These are phyloP conservation scores for Tuber melanosporum DNA, from an alignment of 495 filamentous ascomycete species.

Conservation along the genomic window DNA sequence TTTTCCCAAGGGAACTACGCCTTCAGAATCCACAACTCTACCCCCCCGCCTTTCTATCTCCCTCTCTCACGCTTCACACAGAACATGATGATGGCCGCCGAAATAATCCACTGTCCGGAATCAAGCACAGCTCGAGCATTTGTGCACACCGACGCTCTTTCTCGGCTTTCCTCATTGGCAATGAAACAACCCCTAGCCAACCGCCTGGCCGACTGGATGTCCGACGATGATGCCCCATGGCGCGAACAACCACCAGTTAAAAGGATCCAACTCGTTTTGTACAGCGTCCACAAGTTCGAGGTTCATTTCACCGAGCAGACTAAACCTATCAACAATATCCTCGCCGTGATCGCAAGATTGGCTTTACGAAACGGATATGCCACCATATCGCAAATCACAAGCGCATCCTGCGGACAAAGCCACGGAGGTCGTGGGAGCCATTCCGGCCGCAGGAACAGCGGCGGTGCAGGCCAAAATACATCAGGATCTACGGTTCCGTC, in stretches of 20 bases:
- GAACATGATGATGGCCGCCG: background rate
- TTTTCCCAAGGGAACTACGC: background rate
- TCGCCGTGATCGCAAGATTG: background rate
- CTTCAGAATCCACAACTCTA: background rate
- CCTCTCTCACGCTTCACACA: background rate
- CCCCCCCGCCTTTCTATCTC: background rate
- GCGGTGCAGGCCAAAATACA: background rate
- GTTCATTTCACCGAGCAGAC: background rate
- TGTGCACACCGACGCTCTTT: background rate
- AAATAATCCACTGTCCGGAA: background rate
- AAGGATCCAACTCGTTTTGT: background rate
- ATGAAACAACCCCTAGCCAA: background rate
- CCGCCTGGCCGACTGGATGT: background rate
- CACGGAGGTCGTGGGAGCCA: background rate
- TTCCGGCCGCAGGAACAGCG: background rate
- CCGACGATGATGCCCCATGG: background rate
- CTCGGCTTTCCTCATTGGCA: background rate
- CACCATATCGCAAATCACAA: background rate
- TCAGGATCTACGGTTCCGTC: background rate
- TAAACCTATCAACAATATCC: background rate
- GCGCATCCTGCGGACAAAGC: background rate
- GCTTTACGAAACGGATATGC: background rate
- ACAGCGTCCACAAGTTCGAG: background rate
- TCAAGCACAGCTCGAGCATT: background rate
- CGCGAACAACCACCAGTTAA: background rate